Evolutionary conservation across 805 yeast species (phyloP), one percentile per base, ranked within the genome.

Genomic region (Myxozyma geophila): DNA sequence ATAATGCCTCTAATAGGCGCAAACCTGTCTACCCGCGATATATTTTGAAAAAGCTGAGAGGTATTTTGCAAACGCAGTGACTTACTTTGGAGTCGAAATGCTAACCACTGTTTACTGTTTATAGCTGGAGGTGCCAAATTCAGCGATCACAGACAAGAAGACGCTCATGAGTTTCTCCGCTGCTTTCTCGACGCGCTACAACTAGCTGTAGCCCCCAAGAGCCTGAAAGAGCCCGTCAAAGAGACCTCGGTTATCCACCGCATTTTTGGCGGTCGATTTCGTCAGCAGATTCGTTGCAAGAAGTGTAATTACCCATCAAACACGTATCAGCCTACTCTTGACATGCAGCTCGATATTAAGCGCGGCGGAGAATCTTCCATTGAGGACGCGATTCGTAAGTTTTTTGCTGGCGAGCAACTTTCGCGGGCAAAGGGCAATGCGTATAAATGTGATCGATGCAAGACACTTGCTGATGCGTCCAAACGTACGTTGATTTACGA

Each of bases 241-340:
- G 72, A 70, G 53, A 82, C 87, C 68, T 88, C 96, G 60, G 86
- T 93, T 41, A 80, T 95, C 17, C 92, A 93, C 76, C 97, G 93
- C 73, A 90, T 95, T 23, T 95, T 95, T 78, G 99, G 98, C 40
- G 99, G 99, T 1, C 76, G 90, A 49, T 78, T 93, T 60, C 84
- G 87, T 70, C 99, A 95, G 78, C 82, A 85, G 46, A 96, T 95
- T 19, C 86, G 89, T 0, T 95, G 99, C 78, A 83, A 83, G 67
- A 83, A 80, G 59, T 95, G 99, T 78, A 85, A 87, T n/a, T 85
- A 89, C 70, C 85, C 89, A 21, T 89, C 96, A 13, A 85, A 85
- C 57, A 95, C 99, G 7, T 86, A 87, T 68, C 99, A 95, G 77
- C 97, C 95, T 72, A 89, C 95, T 72, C 92, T 92, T 74, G 99